Percentiles rank a stretch among this genome's conserved stretches.
Evolutionary conservation across 106 monocot species (phyloP).

Genomic region (Xerophyta viscosa): DNA sequence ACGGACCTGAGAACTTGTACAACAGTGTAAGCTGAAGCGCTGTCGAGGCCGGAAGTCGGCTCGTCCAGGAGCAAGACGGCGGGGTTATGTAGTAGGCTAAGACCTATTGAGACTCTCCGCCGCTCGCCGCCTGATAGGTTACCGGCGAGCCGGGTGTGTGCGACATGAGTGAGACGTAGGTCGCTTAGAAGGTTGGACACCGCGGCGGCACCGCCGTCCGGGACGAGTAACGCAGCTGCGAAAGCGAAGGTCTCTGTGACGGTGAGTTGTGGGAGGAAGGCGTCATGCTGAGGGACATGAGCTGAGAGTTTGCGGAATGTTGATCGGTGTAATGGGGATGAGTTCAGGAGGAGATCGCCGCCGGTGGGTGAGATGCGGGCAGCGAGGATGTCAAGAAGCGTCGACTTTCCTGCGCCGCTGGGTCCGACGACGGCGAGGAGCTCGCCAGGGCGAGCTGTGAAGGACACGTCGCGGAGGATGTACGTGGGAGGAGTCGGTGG

Average conservation of each 20-base stretch:
- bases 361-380: constrained; percentile 51
- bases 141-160: constrained; percentile 52
- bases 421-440: constrained; percentile 82
- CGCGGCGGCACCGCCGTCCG: constrained; percentile 2
- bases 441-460: constrained; percentile 64
- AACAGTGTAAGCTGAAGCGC: constrained; percentile 57
- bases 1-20: constrained; percentile 45
- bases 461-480: constrained; percentile 69
- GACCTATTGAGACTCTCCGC: constrained; percentile 80
- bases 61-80: constrained; percentile 84
- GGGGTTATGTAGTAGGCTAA: constrained; percentile 73
- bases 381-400: constrained; percentile 85
- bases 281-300: constrained; percentile 80
- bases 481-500: constrained; percentile 20
- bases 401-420: constrained; percentile 95
- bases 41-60: constrained; percentile 95
- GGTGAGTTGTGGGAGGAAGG: constrained; percentile 66
- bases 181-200: constrained; percentile 49
- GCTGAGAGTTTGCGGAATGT: constrained; percentile 72
- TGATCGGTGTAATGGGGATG: constrained; percentile 41
- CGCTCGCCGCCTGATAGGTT: constrained; percentile 76
- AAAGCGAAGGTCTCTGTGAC: constrained; percentile 79
- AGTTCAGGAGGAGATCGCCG: constrained; percentile 75
- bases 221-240: constrained; percentile 59
- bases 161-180: constrained; percentile 60